phyloP scores from a whole-genome alignment of 192 early-diverging fungal genomes.

The Coemansia sp. region DNA sequence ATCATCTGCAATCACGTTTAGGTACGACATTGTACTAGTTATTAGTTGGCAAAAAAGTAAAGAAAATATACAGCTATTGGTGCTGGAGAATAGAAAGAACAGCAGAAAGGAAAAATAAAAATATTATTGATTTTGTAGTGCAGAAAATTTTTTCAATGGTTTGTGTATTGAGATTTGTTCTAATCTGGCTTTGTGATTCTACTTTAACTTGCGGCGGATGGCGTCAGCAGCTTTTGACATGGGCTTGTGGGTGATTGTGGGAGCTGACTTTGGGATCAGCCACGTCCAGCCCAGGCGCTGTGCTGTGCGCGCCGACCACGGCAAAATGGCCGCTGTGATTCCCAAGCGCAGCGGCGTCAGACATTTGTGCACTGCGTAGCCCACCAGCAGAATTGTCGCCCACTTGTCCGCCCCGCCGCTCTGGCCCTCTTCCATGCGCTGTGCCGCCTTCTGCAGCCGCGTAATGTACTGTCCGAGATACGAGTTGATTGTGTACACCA shows the following conservation, averaged over 20 bases:
- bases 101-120: slow-evolving; percentile 6
- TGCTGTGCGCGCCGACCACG: slow-evolving; percentile 52
- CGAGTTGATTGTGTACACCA: slow-evolving; percentile 51
- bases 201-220: slow-evolving; percentile 52
- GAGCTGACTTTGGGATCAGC: slow-evolving; percentile 53
- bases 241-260: slow-evolving; percentile 40
- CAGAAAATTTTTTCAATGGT: neutral
- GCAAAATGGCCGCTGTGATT: slow-evolving; percentile 47
- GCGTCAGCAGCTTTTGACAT: slow-evolving; percentile 34
- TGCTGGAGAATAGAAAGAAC: neutral
- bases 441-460: slow-evolving; percentile 50
- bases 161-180: neutral
- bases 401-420: slow-evolving; percentile 49
- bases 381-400: slow-evolving; percentile 54
- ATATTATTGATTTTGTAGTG: neutral
- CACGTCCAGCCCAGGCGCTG: slow-evolving; percentile 52
- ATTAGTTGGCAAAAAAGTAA: slow-evolving; percentile 1
- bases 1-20: slow-evolving; percentile 34
- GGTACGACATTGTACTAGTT: slow-evolving; percentile 41
- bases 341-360: slow-evolving; percentile 51
- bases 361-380: slow-evolving; percentile 54
- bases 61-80: slow-evolving; percentile 11
- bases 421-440: slow-evolving; percentile 48
- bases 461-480: slow-evolving; percentile 56
- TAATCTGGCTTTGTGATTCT: neutral